phyloP scores from a whole-genome alignment of 2,329 filamentous ascomycete genomes.

The Botrytis medusae region DNA sequence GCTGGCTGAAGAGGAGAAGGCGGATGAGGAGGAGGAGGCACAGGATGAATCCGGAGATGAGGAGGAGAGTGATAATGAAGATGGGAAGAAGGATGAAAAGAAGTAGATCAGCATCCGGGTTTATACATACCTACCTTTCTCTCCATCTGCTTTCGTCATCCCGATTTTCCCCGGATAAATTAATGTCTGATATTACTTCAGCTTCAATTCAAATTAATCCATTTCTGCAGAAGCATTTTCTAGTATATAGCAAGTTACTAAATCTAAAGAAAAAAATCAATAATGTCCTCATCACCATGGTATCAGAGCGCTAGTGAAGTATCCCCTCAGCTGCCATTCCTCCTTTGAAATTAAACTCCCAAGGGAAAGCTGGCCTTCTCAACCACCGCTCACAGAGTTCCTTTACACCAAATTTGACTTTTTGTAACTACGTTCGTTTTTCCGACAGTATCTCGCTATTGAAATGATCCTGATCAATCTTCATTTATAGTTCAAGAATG shows the following conservation, averaged over 20 bases:
- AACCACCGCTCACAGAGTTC: no score
- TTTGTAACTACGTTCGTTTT: no score
- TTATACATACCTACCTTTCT: background rate
- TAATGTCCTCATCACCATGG: background rate
- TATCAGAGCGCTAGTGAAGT: background rate
- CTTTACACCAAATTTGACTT: no score
- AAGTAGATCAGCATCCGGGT: conserved; percentile 13
- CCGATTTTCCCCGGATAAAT: background rate
- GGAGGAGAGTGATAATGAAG: conserved; percentile 45
- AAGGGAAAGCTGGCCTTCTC: no score
- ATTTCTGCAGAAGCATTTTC: background rate
- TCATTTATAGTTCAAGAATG: no score
- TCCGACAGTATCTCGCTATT: no score
- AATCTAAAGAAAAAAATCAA: background rate
- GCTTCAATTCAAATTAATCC: background rate
- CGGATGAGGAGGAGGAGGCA: conserved; percentile 23
- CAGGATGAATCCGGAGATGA: conserved; percentile 32
- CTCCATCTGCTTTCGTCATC: background rate
- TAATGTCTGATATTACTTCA: background rate
- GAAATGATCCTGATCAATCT: no score
- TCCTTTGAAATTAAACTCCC: no score
- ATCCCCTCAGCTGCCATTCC: background rate
- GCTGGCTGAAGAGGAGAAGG: conserved; percentile 27
- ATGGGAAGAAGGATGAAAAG: conserved; percentile 24
- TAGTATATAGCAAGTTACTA: background rate